phyloP scores from a whole-genome alignment of 768 basidiomycete genomes.

The Phlebiopsis flavidoalba region DNA sequence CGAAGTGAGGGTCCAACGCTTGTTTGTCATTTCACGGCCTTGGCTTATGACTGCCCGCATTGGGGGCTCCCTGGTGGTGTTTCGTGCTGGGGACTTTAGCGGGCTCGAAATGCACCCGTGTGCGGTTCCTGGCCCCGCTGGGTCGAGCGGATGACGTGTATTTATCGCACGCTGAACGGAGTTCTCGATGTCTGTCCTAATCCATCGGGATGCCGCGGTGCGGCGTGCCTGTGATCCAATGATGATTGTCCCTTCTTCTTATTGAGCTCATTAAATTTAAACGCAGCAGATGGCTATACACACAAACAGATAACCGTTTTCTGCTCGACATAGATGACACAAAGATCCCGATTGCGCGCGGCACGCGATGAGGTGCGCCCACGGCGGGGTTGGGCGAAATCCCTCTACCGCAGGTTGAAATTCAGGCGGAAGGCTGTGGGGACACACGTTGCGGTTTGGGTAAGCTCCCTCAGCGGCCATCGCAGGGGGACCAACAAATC shows the following conservation, averaged over 20 bases:
- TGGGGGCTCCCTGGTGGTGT: not conserved
- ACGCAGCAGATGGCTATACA: not conserved
- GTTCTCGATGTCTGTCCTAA: not conserved
- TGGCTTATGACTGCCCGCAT: too few species aligned
- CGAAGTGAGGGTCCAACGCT: too few species aligned
- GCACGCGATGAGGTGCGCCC: not conserved
- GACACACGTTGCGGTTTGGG: not conserved
- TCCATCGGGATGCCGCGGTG: not conserved
- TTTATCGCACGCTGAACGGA: not conserved
- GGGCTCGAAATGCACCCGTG: not conserved
- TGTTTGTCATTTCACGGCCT: too few species aligned
- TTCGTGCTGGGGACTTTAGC: not conserved
- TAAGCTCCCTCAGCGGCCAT: slow-evolving; percentile 49
- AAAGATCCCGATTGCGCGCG: not conserved
- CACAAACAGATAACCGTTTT: not conserved
- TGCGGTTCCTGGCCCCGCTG: not conserved
- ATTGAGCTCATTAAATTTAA: not conserved
- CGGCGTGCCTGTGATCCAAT: not conserved
- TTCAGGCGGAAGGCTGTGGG: slow-evolving; percentile 5
- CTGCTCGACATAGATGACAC: not conserved
- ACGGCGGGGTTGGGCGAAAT: not conserved
- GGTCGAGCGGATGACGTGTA: not conserved
- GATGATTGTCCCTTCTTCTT: not conserved
- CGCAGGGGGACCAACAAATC: slow-evolving; percentile 43
- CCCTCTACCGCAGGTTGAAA: not conserved